These are phyloP conservation scores for Boletus eberwhitei DNA, from an alignment of 768 basidiomycete genomes.

Conservation along the genomic window DNA sequence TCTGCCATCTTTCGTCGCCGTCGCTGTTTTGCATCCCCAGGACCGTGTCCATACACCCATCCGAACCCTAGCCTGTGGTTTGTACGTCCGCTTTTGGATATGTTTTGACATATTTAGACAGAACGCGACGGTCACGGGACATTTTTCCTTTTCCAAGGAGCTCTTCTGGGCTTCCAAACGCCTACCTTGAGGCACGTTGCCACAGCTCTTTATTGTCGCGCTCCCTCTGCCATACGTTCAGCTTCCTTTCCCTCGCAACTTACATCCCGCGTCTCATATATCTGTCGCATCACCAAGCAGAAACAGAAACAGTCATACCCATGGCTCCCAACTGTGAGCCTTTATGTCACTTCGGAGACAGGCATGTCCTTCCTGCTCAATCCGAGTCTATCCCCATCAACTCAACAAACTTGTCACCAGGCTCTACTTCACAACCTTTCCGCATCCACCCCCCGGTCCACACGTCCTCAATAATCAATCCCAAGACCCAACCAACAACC, in stretches of 20 bases:
- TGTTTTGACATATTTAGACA: constrained; percentile 25
- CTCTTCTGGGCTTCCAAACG: constrained; percentile 24
- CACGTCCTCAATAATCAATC: constrained; percentile 60
- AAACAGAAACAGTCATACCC: neutral
- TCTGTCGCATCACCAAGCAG: constrained; percentile 3
- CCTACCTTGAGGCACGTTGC: constrained; percentile 30
- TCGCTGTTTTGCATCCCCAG: neutral
- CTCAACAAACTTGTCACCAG: constrained; percentile 36
- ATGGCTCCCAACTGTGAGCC: constrained; percentile 64
- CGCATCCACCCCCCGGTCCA: constrained; percentile 66
- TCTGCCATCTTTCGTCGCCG: constrained; percentile 1
- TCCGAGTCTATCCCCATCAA: constrained; percentile 2
- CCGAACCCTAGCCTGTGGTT: constrained; percentile 24
- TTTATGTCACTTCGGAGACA: constrained; percentile 74
- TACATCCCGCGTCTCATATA: neutral
- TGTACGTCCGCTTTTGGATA: neutral
- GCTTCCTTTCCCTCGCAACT: constrained; percentile 1
- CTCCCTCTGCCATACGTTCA: constrained; percentile 9
- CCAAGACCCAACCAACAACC: constrained; percentile 49
- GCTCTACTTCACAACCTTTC: constrained; percentile 88
- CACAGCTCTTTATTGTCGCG: constrained; percentile 24
- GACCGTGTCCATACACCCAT: neutral
- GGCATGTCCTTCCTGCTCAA: constrained; percentile 40
- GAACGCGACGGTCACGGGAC: constrained; percentile 38
- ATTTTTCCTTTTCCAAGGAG: constrained; percentile 31